A percentile compares a stretch with the other conserved stretches of the same genome.
These are phyloP conservation scores for Inosperma sp. DNA, from an alignment of 768 basidiomycete genomes.

Conservation along the genomic window DNA sequence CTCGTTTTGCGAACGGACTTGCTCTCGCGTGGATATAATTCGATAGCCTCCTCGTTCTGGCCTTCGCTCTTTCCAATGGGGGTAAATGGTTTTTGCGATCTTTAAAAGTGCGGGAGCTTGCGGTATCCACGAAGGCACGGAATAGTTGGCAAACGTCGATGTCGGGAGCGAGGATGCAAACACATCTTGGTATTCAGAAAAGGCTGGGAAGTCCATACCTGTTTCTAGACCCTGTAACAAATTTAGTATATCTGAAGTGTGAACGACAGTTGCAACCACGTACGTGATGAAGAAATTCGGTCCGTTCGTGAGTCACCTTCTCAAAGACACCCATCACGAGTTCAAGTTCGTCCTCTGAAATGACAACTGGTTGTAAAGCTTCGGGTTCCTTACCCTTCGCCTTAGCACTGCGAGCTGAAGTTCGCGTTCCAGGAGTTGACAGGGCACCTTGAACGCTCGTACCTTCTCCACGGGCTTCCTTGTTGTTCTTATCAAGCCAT, in stretches of 20 bases:
- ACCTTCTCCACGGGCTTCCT: slow-evolving; percentile 78
- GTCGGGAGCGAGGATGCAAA: slow-evolving; percentile 58
- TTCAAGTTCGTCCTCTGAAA: too few species aligned
- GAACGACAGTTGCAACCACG: slow-evolving; percentile 28
- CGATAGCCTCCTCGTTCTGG: slow-evolving; percentile 73
- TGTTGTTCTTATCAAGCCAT: too few species aligned
- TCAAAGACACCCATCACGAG: slow-evolving; percentile 93
- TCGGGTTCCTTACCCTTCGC: slow-evolving; percentile 85
- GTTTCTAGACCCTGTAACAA: slow-evolving; percentile 51
- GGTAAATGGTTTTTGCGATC: slow-evolving; percentile 69
- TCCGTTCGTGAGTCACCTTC: slow-evolving; percentile 82
- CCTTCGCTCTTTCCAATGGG: slow-evolving; percentile 87
- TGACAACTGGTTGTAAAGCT: too few species aligned
- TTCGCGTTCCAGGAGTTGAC: slow-evolving; percentile 38
- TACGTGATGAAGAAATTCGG: slow-evolving; percentile 87
- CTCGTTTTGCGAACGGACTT: slow-evolving; percentile 90
- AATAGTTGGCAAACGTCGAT: slow-evolving; percentile 63
- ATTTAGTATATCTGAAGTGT: slow-evolving; percentile 4
- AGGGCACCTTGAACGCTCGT: slow-evolving; percentile 71
- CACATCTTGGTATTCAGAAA: slow-evolving; percentile 65
- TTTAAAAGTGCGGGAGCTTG: slow-evolving; percentile 56
- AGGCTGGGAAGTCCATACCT: slow-evolving; percentile 65
- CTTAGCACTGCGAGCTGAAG: too few species aligned
- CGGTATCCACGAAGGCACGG: slow-evolving; percentile 66
- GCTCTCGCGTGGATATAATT: slow-evolving; percentile 83